Evolutionary conservation across 1,139 yeast species (phyloP), one percentile per base, ranked within the genome.

Genomic region (Pneumocystis wakefieldiae): DNA sequence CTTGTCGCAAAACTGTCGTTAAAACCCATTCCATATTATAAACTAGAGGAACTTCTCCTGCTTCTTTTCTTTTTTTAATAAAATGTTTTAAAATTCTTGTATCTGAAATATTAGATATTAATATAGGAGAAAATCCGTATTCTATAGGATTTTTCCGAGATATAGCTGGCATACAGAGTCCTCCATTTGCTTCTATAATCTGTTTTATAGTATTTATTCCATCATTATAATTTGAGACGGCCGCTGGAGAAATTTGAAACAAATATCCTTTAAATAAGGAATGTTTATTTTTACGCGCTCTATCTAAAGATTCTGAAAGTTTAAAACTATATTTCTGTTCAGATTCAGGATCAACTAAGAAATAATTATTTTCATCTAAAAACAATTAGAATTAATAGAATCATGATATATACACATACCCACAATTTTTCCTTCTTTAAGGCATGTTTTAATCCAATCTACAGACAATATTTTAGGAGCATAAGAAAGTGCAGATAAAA

Each of bases 151-250:
- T 65, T 36, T 64, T 62, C 28, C 67, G 62, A 67, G 81, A 72
- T 1, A 42, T 53, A 14, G 32, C 32, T 53, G 63, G 59, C 48
- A 77, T 72, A 24, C 75, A 74, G 61, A 75, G 74, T n/a, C 78
- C 75, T 32, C 95, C 95, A 72, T 89, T 95, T 1, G 84, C 81
- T 59, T 74, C 75, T 24, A 89, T 76, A 29, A 90, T 85, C 57
- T 82, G 77, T 5, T 62, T 57, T 35, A 88, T 80, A 1, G 83
- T 80, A 0, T 80, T 80, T 2, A 77, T 73, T 0, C 94, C 90
- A 36, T 94, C 95, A n/a, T 83, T 81, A 41, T 86, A 76, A 62
- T 82, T 83, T 1, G 81, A 71, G 0, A 88, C 80, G 2, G 89
- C 73, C 69, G 85, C 85, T 66, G 90, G 76, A 2, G 73, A 72